These are phyloP conservation scores for Fraxinus baroniana DNA, from an alignment of 305 asterid species.

Conservation along the genomic window DNA sequence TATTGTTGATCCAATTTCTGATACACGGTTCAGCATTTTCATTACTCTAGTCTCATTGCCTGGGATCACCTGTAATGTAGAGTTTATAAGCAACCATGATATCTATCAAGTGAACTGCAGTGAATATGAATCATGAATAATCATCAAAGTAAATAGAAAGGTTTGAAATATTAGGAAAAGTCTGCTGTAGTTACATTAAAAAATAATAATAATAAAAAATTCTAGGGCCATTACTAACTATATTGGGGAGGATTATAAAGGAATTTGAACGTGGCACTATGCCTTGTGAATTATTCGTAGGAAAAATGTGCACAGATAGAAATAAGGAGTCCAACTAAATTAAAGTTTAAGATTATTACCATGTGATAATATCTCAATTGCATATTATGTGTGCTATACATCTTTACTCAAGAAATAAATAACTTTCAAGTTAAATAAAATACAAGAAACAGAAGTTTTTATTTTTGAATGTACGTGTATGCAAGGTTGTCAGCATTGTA, in stretches of 20 bases:
- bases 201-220: no score
- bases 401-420: neutral
- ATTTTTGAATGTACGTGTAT: neutral
- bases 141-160: conserved; percentile 10
- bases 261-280: neutral
- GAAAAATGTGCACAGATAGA: neutral
- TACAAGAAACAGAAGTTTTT: neutral
- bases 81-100: conserved; percentile 31
- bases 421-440: neutral
- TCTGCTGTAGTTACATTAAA: neutral
- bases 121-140: conserved; percentile 4
- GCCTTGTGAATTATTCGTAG: neutral
- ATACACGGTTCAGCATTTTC: conserved; percentile 92
- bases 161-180: neutral
- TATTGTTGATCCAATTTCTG: conserved; percentile 87
- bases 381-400: neutral
- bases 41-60: conserved; percentile 97
- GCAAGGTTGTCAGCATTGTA: neutral
- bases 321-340: neutral
- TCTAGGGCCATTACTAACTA: neutral
- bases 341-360: neutral
- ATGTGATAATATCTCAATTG: neutral
- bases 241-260: neutral
- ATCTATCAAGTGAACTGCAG: conserved; percentile 17
- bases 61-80: conserved; percentile 78